Conservation (phyloP, 202 grass and related monocot species). For the Musa balbisiana region DNA sequence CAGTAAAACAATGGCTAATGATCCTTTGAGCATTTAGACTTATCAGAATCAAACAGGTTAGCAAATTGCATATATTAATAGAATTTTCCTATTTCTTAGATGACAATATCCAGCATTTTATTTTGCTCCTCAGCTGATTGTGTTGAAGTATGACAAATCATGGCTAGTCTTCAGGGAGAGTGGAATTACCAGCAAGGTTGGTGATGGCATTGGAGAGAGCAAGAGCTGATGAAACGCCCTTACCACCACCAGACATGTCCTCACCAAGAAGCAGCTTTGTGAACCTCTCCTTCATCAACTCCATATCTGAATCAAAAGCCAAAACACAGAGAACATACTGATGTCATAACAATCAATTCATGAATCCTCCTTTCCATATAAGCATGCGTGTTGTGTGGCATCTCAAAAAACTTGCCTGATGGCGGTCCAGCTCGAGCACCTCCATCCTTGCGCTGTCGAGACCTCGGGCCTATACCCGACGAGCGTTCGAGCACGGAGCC, state of each 20-base stretch:
- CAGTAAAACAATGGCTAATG: background rate
- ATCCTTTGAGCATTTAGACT: too few relatives aligned
- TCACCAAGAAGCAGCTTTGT: constrained; percentile 16
- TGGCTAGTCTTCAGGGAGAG: too few relatives aligned
- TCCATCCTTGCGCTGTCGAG: background rate
- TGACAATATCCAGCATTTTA: too few relatives aligned
- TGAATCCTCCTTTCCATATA: background rate
- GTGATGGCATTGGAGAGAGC: constrained; percentile 17
- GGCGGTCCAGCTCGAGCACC: background rate
- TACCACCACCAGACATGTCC: constrained; percentile 20
- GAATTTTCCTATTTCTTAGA: background rate
- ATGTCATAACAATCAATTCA: background rate
- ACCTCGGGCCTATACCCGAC: background rate
- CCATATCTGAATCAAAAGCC: constrained; percentile 2
- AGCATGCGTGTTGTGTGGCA: background rate
- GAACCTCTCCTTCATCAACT: constrained; percentile 8
- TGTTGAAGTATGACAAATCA: too few relatives aligned
- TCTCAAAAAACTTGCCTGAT: background rate
- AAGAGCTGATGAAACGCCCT: constrained; percentile 17
- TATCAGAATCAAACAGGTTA: too few relatives aligned
- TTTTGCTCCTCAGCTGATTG: too few relatives aligned
- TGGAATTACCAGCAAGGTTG: constrained; percentile 11
- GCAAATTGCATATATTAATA: background rate
- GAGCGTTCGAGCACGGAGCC: background rate
- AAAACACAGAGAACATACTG: background rate